These are phyloP conservation scores for Hsuehochloa calcarea DNA, from an alignment of 176 grass and related monocot genomes.

Conservation along the genomic window DNA sequence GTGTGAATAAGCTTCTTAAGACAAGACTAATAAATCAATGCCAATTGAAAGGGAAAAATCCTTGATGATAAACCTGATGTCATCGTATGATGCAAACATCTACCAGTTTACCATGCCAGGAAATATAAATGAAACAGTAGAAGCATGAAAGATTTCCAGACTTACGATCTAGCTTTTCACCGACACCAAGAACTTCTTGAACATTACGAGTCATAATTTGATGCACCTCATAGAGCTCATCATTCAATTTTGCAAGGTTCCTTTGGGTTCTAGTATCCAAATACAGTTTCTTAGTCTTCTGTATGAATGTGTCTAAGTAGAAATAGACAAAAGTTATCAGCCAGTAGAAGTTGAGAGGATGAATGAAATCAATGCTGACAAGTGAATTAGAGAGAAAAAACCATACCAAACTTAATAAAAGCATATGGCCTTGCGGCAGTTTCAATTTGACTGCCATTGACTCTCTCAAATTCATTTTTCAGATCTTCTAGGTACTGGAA, in stretches of 20 bases:
- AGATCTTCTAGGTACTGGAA: slow-evolving; percentile 97
- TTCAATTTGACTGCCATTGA: slow-evolving; percentile 92
- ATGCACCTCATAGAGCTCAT: slow-evolving; percentile 94
- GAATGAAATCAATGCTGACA: slow-evolving; percentile 10
- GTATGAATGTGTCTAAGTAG: slow-evolving; percentile 87
- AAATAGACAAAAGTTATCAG: slow-evolving; percentile 27
- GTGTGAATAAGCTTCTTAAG: background rate
- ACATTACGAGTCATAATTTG: slow-evolving; percentile 97
- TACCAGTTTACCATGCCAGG: background rate
- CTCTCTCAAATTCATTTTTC: slow-evolving; percentile 94
- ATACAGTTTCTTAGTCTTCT: slow-evolving; percentile 94
- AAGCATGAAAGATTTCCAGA: slow-evolving; percentile 18
- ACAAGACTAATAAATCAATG: background rate
- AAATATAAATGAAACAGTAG: slow-evolving; percentile 13
- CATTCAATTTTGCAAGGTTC: slow-evolving; percentile 86
- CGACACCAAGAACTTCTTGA: slow-evolving; percentile 96
- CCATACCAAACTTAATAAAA: slow-evolving; percentile 92
- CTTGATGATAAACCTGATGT: background rate
- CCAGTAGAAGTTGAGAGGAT: background rate
- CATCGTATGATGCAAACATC: background rate
- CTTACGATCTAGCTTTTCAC: slow-evolving; percentile 92
- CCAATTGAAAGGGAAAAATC: background rate
- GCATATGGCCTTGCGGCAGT: slow-evolving; percentile 94
- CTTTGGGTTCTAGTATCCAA: slow-evolving; percentile 91
- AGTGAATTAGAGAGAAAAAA: background rate